Percentiles rank a stretch among this genome's conserved stretches.
These are phyloP conservation scores for Ophiostoma novo-ulmi DNA, from an alignment of 2,329 filamentous ascomycete genomes.

Conservation along the genomic window DNA sequence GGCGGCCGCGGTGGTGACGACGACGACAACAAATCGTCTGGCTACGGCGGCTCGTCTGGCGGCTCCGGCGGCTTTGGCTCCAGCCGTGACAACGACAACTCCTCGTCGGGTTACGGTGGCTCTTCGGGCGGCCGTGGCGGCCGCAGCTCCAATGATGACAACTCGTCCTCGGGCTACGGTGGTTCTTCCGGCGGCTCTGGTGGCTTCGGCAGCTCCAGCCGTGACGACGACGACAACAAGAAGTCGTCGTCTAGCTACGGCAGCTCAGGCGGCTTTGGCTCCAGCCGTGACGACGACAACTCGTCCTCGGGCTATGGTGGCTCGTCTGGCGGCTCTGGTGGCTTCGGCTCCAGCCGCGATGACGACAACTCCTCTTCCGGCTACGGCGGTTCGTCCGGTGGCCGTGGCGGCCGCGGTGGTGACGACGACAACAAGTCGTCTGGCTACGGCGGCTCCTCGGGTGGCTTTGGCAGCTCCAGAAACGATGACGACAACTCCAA, in stretches of 20 bases:
- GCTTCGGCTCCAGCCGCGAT: constrained; percentile 17
- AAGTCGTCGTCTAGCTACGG: constrained; percentile 26
- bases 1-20: constrained; percentile 21
- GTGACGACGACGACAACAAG: constrained; percentile 10
- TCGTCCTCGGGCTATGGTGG: neutral
- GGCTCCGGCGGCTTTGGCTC: constrained; percentile 4
- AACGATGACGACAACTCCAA: constrained; percentile 25
- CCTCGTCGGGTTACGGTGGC: constrained; percentile 30
- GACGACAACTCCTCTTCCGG: constrained; percentile 23
- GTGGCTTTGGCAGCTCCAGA: constrained; percentile 20
- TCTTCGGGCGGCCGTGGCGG: constrained; percentile 23
- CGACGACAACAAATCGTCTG: constrained; percentile 18
- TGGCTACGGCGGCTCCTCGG: constrained; percentile 18
- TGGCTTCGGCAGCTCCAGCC: constrained; percentile 8
- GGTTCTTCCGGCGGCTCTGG: constrained; percentile 23
- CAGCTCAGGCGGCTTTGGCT: constrained; percentile 23
- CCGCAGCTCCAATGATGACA: constrained; percentile 12
- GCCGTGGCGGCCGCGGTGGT: neutral
- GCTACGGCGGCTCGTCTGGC: constrained; percentile 25
- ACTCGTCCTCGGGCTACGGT: neutral
- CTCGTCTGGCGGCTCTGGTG: neutral
- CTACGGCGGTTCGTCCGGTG: constrained; percentile 12
- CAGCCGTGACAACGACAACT: constrained; percentile 35
- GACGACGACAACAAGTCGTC: constrained; percentile 18
- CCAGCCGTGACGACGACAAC: constrained; percentile 23